Evolutionary conservation across 2,329 filamentous ascomycete genomes (phyloP).

Genomic region (Colletotrichum agaves): DNA sequence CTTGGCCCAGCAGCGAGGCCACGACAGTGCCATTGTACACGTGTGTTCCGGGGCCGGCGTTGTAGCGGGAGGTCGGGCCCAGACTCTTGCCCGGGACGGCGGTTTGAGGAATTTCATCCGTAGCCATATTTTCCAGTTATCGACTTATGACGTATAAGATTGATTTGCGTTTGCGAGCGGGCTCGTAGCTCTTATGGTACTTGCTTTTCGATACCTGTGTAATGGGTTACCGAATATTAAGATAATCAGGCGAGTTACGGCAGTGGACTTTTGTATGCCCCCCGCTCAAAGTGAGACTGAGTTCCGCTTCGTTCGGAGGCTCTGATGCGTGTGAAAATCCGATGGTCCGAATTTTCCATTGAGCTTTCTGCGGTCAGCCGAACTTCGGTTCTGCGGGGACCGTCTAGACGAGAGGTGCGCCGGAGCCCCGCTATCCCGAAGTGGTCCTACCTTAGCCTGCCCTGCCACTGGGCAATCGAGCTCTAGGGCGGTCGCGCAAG

Average conservation of each 20-base stretch:
- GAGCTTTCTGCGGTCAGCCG: background rate
- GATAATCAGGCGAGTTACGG: background rate
- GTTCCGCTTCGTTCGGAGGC: slow-evolving; percentile 22
- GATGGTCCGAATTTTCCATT: slow-evolving; percentile 34
- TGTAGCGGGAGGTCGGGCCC: slow-evolving; percentile 73
- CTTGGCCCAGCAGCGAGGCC: slow-evolving; percentile 83
- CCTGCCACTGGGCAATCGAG: slow-evolving; percentile 28
- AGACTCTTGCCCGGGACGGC: slow-evolving; percentile 87
- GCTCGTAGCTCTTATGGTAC: slow-evolving; percentile 3
- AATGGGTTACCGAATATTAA: background rate
- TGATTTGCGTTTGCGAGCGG: background rate
- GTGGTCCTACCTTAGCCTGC: background rate
- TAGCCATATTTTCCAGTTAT: slow-evolving; percentile 44
- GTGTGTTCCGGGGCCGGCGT: slow-evolving; percentile 85
- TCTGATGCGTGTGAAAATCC: slow-evolving; percentile 29
- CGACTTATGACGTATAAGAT: slow-evolving; percentile 23
- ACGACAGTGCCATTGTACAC: slow-evolving; percentile 79
- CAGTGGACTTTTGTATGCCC: background rate
- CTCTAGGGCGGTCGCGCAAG: slow-evolving; percentile 34
- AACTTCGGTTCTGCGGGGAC: slow-evolving; percentile 7
- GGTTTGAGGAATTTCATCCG: slow-evolving; percentile 58
- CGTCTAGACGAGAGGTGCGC: slow-evolving; percentile 24
- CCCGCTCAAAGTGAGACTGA: slow-evolving; percentile 18
- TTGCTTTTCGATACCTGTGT: background rate
- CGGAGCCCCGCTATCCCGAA: slow-evolving; percentile 31